Conservation (phyloP, 768 basidiomycete genomes). For the Pulveroboletus sp. region DNA sequence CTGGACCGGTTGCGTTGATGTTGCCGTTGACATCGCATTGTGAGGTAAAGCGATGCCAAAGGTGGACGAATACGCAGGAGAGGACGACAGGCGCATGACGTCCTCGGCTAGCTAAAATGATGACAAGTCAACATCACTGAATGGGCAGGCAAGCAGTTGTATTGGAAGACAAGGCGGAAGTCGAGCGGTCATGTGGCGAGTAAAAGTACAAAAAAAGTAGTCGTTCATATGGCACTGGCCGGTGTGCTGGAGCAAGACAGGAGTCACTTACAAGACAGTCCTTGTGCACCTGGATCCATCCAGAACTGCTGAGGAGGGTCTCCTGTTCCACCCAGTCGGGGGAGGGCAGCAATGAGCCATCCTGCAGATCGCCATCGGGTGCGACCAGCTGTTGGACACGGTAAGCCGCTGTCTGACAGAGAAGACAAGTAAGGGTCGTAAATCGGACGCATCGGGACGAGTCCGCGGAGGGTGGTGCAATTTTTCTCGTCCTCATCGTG, state of each 20-base stretch:
- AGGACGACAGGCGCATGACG: constrained; percentile 32
- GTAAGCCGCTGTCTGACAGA: constrained; percentile 64
- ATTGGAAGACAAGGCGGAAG: constrained; percentile 6
- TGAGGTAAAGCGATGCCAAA: constrained; percentile 48
- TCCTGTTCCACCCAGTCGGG: constrained; percentile 79
- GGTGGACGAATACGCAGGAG: constrained; percentile 40
- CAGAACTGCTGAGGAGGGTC: constrained; percentile 60
- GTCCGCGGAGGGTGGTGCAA: constrained; percentile 40
- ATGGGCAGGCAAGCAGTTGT: constrained; percentile 1
- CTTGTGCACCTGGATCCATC: constrained; percentile 72
- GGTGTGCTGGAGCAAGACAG: not conserved
- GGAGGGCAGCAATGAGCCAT: constrained; percentile 65
- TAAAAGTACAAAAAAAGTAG: constrained; percentile 5
- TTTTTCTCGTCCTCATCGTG: constrained; percentile 62
- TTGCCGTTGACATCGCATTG: constrained; percentile 14
- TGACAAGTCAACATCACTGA: constrained; percentile 16
- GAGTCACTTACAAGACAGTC: constrained; percentile 60
- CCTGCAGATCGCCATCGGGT: constrained; percentile 54
- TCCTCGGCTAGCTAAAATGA: constrained; percentile 26
- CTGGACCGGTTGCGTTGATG: constrained; percentile 25
- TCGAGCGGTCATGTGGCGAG: constrained; percentile 1
- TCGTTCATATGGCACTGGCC: not conserved
- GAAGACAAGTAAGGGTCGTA: constrained; percentile 64
- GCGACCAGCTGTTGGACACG: constrained; percentile 63
- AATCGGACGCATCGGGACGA: constrained; percentile 54